Conservation (phyloP, 2,329 filamentous ascomycete species). For the Trichoderma sp. region DNA sequence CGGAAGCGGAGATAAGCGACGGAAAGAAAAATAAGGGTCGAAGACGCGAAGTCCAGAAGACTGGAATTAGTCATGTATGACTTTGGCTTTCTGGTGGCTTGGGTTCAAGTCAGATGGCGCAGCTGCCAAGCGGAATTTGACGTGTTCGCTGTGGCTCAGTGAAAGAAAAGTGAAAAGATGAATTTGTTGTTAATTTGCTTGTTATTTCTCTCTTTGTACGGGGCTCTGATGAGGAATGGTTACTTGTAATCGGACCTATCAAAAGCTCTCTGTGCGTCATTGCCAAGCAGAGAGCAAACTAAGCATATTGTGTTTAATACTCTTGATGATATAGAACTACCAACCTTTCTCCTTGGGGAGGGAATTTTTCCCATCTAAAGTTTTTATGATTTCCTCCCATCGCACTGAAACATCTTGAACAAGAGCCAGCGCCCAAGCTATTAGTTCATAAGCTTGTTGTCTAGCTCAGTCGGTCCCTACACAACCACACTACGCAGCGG, state of each 20-base stretch:
- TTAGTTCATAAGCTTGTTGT: not conserved
- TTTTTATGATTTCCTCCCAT: not conserved
- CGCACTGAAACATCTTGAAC: not conserved
- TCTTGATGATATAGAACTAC: not conserved
- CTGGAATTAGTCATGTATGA: not conserved
- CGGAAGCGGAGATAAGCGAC: not conserved
- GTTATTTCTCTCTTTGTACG: not conserved
- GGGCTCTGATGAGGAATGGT: not conserved
- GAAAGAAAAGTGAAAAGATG: not conserved
- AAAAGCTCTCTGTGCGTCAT: not conserved
- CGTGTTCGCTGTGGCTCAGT: not conserved
- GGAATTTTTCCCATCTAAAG: too few species aligned
- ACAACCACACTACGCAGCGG: not conserved
- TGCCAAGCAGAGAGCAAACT: not conserved
- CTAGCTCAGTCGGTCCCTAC: not conserved
- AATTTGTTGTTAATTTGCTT: not conserved
- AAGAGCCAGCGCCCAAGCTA: not conserved
- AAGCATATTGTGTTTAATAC: not conserved
- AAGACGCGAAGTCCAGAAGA: not conserved
- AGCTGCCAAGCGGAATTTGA: not conserved
- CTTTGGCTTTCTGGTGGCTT: not conserved
- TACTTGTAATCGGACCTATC: not conserved
- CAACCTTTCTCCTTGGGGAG: too few species aligned
- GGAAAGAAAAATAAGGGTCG: not conserved
- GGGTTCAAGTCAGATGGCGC: not conserved